These are phyloP conservation scores for Sonneratia alba DNA, from an alignment of 345 rosid genomes.

Conservation along the genomic window DNA sequence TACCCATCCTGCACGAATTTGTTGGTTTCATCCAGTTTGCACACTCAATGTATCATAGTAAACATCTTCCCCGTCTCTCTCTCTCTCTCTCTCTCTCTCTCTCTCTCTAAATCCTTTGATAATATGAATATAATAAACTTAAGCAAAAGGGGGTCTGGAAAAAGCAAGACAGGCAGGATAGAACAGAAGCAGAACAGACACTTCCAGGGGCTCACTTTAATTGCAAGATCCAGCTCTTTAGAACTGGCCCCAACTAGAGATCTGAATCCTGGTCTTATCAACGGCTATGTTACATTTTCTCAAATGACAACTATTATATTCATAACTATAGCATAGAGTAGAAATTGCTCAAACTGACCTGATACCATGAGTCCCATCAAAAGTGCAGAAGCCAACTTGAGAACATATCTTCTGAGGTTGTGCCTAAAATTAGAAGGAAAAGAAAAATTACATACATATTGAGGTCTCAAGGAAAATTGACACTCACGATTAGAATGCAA, in stretches of 20 bases:
- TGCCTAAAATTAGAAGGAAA: constrained; percentile 24
- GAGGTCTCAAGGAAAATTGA: not conserved
- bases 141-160: not conserved
- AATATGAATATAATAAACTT: too few species aligned
- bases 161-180: not conserved
- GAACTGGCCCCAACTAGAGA: not conserved
- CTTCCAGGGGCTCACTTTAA: not conserved
- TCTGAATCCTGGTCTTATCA: not conserved
- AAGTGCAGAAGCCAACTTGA: constrained; percentile 61
- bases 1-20: constrained; percentile 43
- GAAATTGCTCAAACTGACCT: constrained; percentile 34
- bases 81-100: too few species aligned
- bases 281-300: not conserved
- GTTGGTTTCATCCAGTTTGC: not conserved
- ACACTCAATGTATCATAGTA: not conserved
- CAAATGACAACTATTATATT: not conserved
- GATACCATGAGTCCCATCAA: constrained; percentile 60
- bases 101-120: too few species aligned
- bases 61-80: not conserved
- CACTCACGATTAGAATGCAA: not conserved
- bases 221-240: not conserved
- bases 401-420: constrained; percentile 76
- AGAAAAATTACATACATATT: constrained; percentile 1
- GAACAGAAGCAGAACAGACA: not conserved
- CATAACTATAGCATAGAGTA: not conserved